phyloP scores from a whole-genome alignment of 2,329 filamentous ascomycete species.

The Ophiostoma quercus region DNA sequence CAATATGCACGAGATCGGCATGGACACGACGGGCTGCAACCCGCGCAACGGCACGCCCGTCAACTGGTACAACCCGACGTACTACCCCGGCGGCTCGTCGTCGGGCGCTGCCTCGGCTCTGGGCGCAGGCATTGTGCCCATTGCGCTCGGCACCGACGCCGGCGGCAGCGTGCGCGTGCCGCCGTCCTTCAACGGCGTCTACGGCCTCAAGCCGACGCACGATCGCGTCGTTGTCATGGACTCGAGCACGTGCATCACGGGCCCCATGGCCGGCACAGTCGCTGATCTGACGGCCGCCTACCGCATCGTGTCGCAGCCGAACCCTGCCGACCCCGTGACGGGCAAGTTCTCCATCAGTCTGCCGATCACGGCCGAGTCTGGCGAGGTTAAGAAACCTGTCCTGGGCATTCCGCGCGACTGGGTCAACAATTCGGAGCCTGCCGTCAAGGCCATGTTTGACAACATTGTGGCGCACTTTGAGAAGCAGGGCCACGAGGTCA shows the following conservation, averaged over 20 bases:
- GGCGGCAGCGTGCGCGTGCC: conserved; percentile 71
- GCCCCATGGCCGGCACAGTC: conserved; percentile 71
- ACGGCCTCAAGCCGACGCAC: conserved; percentile 74
- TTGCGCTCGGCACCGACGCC: conserved; percentile 68
- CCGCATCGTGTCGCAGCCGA: conserved; percentile 67
- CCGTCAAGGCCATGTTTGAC: conserved; percentile 59
- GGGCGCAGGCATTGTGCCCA: conserved; percentile 65
- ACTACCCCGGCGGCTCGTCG: conserved; percentile 78
- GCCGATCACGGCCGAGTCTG: neutral
- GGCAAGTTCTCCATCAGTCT: conserved; percentile 49
- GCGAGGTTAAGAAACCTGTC: conserved; percentile 37
- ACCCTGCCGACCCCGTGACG: conserved; percentile 58
- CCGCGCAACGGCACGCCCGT: conserved; percentile 65
- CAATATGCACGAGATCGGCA: conserved; percentile 75
- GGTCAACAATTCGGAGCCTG: conserved; percentile 62
- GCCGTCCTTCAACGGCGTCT: conserved; percentile 69
- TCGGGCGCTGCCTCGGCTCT: conserved; percentile 70
- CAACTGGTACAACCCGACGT: conserved; percentile 70
- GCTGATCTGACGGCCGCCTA: conserved; percentile 79
- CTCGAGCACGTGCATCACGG: conserved; percentile 57
- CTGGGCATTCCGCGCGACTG: conserved; percentile 66
- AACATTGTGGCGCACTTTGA: conserved; percentile 54
- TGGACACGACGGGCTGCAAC: conserved; percentile 82
- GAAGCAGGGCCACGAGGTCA: conserved; percentile 44
- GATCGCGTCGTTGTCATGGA: conserved; percentile 58